These are phyloP conservation scores for Ophiostoma australiae DNA, from an alignment of 2,329 filamentous ascomycete genomes.

Conservation along the genomic window DNA sequence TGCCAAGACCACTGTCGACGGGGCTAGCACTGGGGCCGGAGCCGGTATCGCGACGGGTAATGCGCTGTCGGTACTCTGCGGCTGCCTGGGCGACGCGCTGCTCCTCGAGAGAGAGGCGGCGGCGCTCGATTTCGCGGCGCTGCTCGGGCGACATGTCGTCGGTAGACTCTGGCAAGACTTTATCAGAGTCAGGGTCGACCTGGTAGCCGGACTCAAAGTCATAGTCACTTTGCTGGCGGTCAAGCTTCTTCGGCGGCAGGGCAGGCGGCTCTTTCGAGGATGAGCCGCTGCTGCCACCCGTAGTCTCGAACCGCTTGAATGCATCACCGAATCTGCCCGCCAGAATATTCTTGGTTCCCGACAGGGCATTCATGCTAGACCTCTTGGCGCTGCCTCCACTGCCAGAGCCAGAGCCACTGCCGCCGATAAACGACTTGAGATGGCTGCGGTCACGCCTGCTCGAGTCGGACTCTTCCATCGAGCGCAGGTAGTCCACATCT, in stretches of 20 bases:
- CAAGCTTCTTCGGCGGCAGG: constrained; percentile 43
- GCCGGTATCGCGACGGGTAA: constrained; percentile 56
- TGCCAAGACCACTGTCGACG: constrained; percentile 27
- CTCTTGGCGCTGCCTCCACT: constrained; percentile 53
- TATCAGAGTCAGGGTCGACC: constrained; percentile 56
- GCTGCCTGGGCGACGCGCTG: constrained; percentile 81
- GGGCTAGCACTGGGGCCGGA: background rate
- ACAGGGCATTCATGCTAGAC: constrained; percentile 65
- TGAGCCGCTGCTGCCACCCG: constrained; percentile 34
- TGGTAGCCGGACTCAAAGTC: constrained; percentile 62
- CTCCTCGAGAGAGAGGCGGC: constrained; percentile 79
- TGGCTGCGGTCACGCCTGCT: constrained; percentile 49
- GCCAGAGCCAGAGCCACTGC: background rate
- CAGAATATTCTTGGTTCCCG: constrained; percentile 75
- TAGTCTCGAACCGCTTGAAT: constrained; percentile 77
- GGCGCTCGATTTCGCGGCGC: constrained; percentile 80
- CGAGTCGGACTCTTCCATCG: constrained; percentile 35
- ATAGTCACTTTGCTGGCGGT: constrained; percentile 60
- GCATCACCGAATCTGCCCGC: constrained; percentile 87
- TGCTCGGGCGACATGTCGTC: constrained; percentile 80
- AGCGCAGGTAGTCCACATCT: constrained; percentile 76
- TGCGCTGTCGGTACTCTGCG: constrained; percentile 75
- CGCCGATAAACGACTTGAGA: constrained; percentile 43
- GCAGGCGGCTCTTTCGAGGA: background rate
- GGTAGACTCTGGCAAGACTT: constrained; percentile 54